Conservation (phyloP, 306 rosid species). For the Cercis canadensis region DNA sequence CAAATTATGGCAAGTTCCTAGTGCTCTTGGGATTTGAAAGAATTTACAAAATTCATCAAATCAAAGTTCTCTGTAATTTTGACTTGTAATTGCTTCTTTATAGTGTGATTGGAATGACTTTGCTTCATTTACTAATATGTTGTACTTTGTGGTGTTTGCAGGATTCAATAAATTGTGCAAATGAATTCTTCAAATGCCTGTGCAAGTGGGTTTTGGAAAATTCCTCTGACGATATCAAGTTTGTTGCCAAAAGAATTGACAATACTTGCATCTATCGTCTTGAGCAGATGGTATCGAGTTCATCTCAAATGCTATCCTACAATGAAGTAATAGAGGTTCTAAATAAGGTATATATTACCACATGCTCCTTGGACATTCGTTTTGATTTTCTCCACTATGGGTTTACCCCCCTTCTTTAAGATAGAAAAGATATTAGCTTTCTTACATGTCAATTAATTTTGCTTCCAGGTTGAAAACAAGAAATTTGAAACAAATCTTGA, state of each 20-base stretch:
- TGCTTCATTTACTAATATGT: constrained; percentile 16
- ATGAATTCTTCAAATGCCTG: constrained; percentile 74
- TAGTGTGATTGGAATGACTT: constrained; percentile 15
- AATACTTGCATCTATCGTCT: constrained; percentile 54
- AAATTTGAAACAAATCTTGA: constrained; percentile 53
- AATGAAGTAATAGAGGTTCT: constrained; percentile 56
- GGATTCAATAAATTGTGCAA: constrained; percentile 86
- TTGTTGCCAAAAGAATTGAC: constrained; percentile 75
- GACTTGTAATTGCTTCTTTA: neutral
- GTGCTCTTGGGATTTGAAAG: neutral
- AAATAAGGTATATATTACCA: constrained; percentile 52
- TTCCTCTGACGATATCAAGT: constrained; percentile 74
- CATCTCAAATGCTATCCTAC: constrained; percentile 63
- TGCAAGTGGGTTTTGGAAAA: constrained; percentile 71
- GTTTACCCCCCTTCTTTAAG: neutral
- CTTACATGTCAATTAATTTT: neutral
- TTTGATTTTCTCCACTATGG: constrained; percentile 4
- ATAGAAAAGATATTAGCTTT: constrained; percentile 4
- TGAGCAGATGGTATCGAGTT: constrained; percentile 46
- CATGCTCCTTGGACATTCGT: constrained; percentile 4
- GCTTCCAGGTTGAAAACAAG: constrained; percentile 62
- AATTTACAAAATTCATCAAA: neutral
- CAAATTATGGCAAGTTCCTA: neutral
- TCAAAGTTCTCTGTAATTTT: neutral
- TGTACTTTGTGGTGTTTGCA: constrained; percentile 43